These are phyloP conservation scores for Anethum foeniculum DNA, from an alignment of 140 eudicot species.

Conservation along the genomic window DNA sequence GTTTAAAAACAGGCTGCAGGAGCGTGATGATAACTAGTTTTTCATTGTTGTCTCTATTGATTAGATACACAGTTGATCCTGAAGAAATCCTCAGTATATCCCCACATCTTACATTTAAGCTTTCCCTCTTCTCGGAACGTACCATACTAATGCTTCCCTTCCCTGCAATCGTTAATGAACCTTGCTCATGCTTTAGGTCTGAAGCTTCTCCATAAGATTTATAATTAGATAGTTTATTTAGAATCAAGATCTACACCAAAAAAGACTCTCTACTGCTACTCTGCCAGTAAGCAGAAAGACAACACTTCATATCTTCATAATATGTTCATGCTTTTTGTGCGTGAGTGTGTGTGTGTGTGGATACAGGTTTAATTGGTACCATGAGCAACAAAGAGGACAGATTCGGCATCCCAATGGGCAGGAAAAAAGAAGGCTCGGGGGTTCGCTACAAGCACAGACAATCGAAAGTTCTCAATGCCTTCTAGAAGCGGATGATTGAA, in stretches of 20 bases:
- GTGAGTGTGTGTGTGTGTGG: background rate
- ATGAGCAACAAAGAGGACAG: constrained; percentile 16
- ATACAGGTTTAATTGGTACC: constrained; percentile 11
- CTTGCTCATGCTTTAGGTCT: too few species aligned
- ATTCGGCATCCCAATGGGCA: constrained; percentile 32
- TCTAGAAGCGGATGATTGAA: constrained; percentile 23
- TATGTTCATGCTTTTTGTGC: background rate
- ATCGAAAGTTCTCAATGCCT: constrained; percentile 25
- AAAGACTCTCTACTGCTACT: too few species aligned
- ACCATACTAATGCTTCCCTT: constrained; percentile 15
- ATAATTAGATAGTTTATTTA: too few species aligned
- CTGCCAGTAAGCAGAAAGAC: too few species aligned
- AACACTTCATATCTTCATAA: too few species aligned
- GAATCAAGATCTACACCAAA: too few species aligned
- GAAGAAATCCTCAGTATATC: constrained; percentile 32
- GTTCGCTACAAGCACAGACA: constrained; percentile 24
- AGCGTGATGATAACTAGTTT: constrained; percentile 22
- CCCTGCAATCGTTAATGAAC: constrained; percentile 15
- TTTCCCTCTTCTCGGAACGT: constrained; percentile 17
- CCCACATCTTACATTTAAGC: constrained; percentile 21
- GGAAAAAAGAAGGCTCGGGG: constrained; percentile 34
- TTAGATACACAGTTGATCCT: constrained; percentile 29
- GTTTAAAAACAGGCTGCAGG: constrained; percentile 25
- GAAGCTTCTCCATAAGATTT: too few species aligned
- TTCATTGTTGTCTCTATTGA: constrained; percentile 19